Evolutionary conservation across 495 filamentous ascomycete species (phyloP), one percentile per base, ranked within the genome.

Genomic region (Cudoniella acicularis): DNA sequence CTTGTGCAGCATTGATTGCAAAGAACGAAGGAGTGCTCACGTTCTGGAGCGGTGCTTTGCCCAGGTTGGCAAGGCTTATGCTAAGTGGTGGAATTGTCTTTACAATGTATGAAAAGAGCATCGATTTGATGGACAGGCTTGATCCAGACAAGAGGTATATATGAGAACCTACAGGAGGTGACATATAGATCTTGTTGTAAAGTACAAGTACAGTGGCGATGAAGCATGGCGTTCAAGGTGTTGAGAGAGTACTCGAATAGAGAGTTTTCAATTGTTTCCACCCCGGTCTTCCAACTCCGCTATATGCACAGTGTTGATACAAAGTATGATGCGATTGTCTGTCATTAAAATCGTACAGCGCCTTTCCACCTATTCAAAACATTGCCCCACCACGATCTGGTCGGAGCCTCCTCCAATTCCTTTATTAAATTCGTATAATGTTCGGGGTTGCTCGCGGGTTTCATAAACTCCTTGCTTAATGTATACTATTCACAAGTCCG

Each of bases 71-170:
- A 18, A 76, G 94, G 56, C 70, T 98, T 60, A 89, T 96, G 59
- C 53, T 92, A 76, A 96, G 91, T 68, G 94, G 94, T 51, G 94
- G 94, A 18, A 96, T 98, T 68, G 95, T 98, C 52, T 98, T 98
- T 69, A 92, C 95, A 2, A 96, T 98, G 92, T 98, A 98, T 70
- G 94, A 98, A 76, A 98, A 98, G 79, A 88, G 88, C 42, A 97
- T 98, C 75, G 95, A 98, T 56, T 64, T 87, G 49, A 80, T 98
- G 72, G 88, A 94, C 68, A 75, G 71, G 58, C 36, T 91, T 21
- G 94, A 98, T 70, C 95, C 94, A 11, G 82, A 96, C 64, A 82
- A 86, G 61, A 86, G 82, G 70, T 97, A 96, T 70, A 83, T 98
- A 2, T 67, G 53, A 62, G 9, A 20, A 10, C 17, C 2, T 4